Base-by-base conservation (phyloP, 2,329 filamentous ascomycete genomes). In the Teratosphaeria zuluensis region DNA sequence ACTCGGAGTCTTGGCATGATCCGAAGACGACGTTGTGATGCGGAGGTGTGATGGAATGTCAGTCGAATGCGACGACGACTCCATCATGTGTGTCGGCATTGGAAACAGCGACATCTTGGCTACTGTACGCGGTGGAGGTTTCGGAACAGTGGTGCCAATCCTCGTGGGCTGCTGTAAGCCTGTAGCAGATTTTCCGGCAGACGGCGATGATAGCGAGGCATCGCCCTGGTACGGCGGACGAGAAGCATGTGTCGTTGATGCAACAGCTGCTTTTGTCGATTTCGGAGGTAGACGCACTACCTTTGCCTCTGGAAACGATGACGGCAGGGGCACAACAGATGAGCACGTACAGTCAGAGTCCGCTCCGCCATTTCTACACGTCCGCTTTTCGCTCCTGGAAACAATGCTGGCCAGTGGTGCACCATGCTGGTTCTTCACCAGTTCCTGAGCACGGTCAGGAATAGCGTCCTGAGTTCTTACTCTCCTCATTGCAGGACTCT, bases 31-130 rank as follows among this genome's bases (percentile, higher is more conserved):
- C 2, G 53, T 32, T 19, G 53, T 58, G 11, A 32, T 56, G 7
- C 51, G 19, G 31, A 55, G 32, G 30, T 58, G 53, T 16, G 57
- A 52, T 16, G 57, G 57, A 35, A 58, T 14, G 21, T 51, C 53
- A 9, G 56, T 53, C 9, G 61, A 60, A 19, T 62, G 61, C n/a
- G 61, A 56, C 1, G 59, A 60, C 24, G 58, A 42, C 16, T 55
- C 53, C 51, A 61, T 54, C 53, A 56, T 57, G 56, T 61, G 59
- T 11, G 59, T 57, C 12, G 60, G 62, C 56, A 63, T 31, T 4
- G 35, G 55, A 33, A 53, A 56, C n/a, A 61, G 24, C 19, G 60
- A 62, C 56, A 32, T 24, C 33, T 51, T 60, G 14, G 35, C 14
- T 12, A 14, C 42, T 8, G 46, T 51, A 31, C 28, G 28, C 31